Conservation (phyloP, 2,329 filamentous ascomycete genomes). For the Trichoderma atroviride region DNA sequence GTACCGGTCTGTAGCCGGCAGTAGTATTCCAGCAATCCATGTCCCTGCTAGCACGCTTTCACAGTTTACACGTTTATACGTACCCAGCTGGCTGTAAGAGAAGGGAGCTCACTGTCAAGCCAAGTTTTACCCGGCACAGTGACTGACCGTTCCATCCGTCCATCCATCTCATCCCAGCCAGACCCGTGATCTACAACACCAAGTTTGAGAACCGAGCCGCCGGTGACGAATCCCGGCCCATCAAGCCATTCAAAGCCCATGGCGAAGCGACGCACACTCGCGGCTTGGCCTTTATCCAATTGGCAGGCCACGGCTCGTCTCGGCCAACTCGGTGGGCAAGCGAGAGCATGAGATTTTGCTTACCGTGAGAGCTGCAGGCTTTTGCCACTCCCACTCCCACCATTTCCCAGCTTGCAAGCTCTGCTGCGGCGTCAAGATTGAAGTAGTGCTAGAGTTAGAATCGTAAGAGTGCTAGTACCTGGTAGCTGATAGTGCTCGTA, state of each 20-base stretch:
- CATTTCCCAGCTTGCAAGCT: not conserved
- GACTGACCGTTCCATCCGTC: not conserved
- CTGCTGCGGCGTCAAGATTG: not conserved
- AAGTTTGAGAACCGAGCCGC: slow-evolving; percentile 9
- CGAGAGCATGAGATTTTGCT: not conserved
- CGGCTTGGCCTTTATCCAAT: not conserved
- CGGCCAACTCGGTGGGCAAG: not conserved
- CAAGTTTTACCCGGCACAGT: not conserved
- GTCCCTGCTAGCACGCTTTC: not conserved
- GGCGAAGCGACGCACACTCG: not conserved
- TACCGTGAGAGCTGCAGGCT: not conserved
- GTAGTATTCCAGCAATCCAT: not conserved
- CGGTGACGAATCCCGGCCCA: slow-evolving; percentile 9
- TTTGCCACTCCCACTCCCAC: not conserved
- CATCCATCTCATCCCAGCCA: not conserved
- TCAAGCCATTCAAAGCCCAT: not conserved
- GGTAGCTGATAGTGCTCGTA: not conserved
- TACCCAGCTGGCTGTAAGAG: not conserved
- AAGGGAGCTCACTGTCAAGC: not conserved
- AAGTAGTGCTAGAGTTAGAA: not conserved
- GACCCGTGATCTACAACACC: slow-evolving; percentile 5
- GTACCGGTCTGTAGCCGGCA: not conserved
- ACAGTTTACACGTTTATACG: not conserved
- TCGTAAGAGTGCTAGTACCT: not conserved
- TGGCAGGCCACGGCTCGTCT: not conserved